Evolutionary conservation across 805 yeast species (phyloP).

Genomic region (Pichia rugopelliculosa): DNA sequence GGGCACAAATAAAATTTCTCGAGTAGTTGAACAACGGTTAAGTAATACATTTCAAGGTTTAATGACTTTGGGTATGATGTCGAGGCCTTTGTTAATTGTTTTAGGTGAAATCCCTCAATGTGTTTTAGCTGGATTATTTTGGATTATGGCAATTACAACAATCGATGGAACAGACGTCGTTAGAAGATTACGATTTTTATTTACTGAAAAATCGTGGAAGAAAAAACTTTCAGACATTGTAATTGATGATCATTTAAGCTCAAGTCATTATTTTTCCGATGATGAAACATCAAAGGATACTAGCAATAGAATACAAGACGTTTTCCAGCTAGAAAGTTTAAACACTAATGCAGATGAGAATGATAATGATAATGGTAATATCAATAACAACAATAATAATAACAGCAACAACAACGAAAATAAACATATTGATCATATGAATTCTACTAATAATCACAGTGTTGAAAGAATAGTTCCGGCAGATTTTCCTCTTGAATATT

Average conservation of each 20-base stretch:
- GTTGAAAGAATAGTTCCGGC: constrained; percentile 1
- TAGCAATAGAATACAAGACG: neutral
- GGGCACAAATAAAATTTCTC: constrained; percentile 29
- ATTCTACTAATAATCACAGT: neutral
- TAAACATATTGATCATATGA: too few relatives aligned
- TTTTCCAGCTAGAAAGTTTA: too few relatives aligned
- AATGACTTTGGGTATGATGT: constrained; percentile 78
- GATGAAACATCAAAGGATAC: neutral
- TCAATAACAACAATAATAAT: neutral
- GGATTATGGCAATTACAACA: constrained; percentile 87
- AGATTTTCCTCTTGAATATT: constrained; percentile 9
- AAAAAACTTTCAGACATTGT: constrained; percentile 4
- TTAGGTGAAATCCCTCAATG: constrained; percentile 87
- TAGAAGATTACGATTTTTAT: constrained; percentile 52
- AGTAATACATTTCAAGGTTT: constrained; percentile 83
- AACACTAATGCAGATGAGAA: neutral
- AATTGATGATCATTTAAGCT: neutral
- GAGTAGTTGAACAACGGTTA: constrained; percentile 84
- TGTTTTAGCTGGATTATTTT: constrained; percentile 85
- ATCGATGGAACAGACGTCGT: constrained; percentile 60
- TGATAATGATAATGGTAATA: neutral
- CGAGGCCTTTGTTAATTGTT: constrained; percentile 76
- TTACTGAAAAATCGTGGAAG: constrained; percentile 44
- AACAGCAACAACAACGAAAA: neutral
- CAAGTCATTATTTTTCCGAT: neutral